Evolutionary conservation across 192 early-diverging fungal species (phyloP).

Genomic region (Gaertneriomyces sp.): DNA sequence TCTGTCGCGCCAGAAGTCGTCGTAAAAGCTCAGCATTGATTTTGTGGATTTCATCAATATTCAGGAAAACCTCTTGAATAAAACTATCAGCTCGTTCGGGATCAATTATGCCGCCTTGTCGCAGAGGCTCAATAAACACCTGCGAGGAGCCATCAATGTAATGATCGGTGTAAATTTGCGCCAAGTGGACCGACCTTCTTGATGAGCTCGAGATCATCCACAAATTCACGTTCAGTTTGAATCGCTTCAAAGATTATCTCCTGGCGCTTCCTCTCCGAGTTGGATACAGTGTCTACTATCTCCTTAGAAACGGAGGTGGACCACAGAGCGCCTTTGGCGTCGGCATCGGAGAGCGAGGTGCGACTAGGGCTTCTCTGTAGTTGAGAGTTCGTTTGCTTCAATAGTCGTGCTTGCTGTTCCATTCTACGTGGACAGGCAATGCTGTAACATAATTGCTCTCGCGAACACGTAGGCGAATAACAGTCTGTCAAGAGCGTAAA

Average conservation of each 20-base stretch:
- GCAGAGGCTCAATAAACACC: slow-evolving; percentile 37
- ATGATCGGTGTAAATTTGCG: not conserved
- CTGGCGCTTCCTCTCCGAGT: slow-evolving; percentile 81
- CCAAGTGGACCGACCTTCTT: slow-evolving; percentile 48
- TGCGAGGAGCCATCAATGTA: slow-evolving; percentile 7
- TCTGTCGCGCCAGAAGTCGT: slow-evolving; percentile 38
- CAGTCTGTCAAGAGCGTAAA: slow-evolving; percentile 88
- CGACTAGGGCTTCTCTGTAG: slow-evolving; percentile 26
- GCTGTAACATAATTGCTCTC: slow-evolving; percentile 82
- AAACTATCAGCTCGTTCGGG: slow-evolving; percentile 62
- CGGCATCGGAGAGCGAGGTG: not conserved
- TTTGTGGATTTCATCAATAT: slow-evolving; percentile 33
- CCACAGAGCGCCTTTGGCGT: slow-evolving; percentile 72
- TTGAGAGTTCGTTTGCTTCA: slow-evolving; percentile 22
- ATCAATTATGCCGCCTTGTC: slow-evolving; percentile 59
- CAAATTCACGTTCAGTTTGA: slow-evolving; percentile 87
- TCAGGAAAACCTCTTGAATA: slow-evolving; percentile 59
- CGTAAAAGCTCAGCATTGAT: slow-evolving; percentile 38
- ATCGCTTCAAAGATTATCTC: slow-evolving; percentile 92
- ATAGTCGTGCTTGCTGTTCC: slow-evolving; percentile 48
- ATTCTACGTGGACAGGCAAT: slow-evolving; percentile 77
- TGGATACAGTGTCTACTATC: slow-evolving; percentile 65
- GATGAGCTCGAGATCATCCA: slow-evolving; percentile 77
- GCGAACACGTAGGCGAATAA: slow-evolving; percentile 88
- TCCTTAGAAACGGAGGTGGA: slow-evolving; percentile 73